A percentile compares a stretch with the other conserved stretches of the same genome.
phyloP scores from a whole-genome alignment of 2,329 filamentous ascomycete genomes.

The Ascochyta clinopodiicola region DNA sequence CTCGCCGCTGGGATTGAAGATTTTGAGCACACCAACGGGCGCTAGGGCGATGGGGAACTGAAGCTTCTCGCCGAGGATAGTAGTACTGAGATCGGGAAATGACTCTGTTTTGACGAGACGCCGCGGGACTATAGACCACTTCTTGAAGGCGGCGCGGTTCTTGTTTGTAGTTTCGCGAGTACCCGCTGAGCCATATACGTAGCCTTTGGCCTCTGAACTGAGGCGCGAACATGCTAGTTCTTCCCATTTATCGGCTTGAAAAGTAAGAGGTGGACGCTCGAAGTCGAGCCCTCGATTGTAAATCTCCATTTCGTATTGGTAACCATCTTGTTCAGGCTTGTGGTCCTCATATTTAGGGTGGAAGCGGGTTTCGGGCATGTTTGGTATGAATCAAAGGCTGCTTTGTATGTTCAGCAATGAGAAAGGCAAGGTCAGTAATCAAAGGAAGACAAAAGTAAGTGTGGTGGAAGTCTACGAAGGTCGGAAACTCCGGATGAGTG shows the following conservation, averaged over 20 bases:
- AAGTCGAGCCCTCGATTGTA: conserved; percentile 43
- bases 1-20: conserved; percentile 71
- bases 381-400: neutral
- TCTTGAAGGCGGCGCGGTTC: conserved; percentile 35
- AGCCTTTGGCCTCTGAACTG: conserved; percentile 42
- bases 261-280: conserved; percentile 43
- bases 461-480: neutral
- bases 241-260: conserved; percentile 34
- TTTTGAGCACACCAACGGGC: conserved; percentile 69
- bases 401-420: too few species aligned
- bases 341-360: conserved; percentile 19
- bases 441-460: neutral
- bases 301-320: conserved; percentile 38
- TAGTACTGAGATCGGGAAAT: conserved; percentile 22
- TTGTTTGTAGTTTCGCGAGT: conserved; percentile 41
- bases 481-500: conserved; percentile 2
- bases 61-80: conserved; percentile 51
- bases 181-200: conserved; percentile 44
- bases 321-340: conserved; percentile 23
- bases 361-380: conserved; percentile 20
- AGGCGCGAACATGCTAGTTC: conserved; percentile 35
- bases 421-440: too few species aligned
- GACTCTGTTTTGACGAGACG: conserved; percentile 19
- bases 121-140: conserved; percentile 32
- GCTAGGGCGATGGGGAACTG: conserved; percentile 65